Base-by-base conservation (phyloP, 805 yeast genomes). In the Yamadazyma scolyti region DNA sequence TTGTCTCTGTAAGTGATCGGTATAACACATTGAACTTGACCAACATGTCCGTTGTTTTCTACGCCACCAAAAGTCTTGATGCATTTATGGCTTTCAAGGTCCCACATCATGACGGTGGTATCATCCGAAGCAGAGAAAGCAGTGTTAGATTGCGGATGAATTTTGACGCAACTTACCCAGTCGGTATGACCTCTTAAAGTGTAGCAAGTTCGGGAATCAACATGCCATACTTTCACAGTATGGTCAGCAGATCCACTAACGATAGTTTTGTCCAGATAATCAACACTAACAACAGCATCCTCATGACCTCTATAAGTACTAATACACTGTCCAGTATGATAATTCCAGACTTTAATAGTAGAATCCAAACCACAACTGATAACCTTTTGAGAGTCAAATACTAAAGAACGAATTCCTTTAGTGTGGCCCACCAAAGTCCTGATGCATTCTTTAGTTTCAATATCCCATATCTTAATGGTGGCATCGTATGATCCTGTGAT, bases 201-300 rank as follows among this genome's bases (percentile, higher is more conserved):
- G 57, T 82, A 86, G 52, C 97, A 93, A 1, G 95, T 84, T 59
- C 96, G 71, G 5, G 88, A 77, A 52, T 85, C 95, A 27, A 93
- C 95, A 54, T 93, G 94, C 98, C 98, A 93, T 9, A 93, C 89
- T 56, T 88, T 87, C 33, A 93, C 82, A 0, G 95, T 87, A 40
- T 76, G 73, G 60, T 93, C 98, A 0, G 96, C 95, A 20, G 94
- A 80, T 0, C 97, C 98, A 7, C 93, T 80, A 1, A 88, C 97
- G 49, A 93, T 88, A 18, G 86, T 68, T 48, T 85, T 86, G 41
- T 75, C 72, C 41, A 68, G 69, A 44, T 87, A 84, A 56, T 90
- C 97, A 31, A 93, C 87, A 42, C 85, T 76, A 24, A 83, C 68
- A 4, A 93, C 95, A 30, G 86, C 79, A 48, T 83, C 93, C 29